Evolutionary conservation across 257 asterid genomes (phyloP).

Genomic region (Solanum ossicruentum): DNA sequence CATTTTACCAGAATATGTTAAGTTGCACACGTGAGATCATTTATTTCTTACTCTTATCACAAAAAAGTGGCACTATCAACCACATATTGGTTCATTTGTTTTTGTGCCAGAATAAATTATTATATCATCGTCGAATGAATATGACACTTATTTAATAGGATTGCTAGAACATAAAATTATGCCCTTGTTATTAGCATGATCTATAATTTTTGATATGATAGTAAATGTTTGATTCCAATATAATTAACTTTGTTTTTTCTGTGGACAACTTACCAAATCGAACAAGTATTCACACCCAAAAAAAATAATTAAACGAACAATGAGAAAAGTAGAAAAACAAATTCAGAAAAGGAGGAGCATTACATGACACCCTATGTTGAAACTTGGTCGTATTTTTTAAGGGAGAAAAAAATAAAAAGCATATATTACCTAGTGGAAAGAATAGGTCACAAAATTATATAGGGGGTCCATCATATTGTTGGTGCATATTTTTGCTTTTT

Average conservation of each 20-base stretch:
- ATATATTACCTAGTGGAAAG: not conserved
- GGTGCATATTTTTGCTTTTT: not conserved
- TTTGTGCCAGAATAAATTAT: not conserved
- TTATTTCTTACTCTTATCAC: not conserved
- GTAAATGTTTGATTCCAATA: not conserved
- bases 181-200: not conserved
- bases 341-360: not conserved
- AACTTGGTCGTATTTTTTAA: not conserved
- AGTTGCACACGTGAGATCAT: slow-evolving; percentile 28
- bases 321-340: not conserved
- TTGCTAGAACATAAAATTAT: not conserved
- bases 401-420: not conserved
- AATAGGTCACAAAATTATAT: not conserved
- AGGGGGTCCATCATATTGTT: not conserved
- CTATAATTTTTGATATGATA: not conserved
- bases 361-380: not conserved
- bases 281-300: not conserved
- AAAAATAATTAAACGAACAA: not conserved
- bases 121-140: not conserved
- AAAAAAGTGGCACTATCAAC: not conserved
- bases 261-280: not conserved
- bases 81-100: not conserved
- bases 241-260: not conserved
- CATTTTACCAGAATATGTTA: not conserved
- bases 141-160: not conserved